These are phyloP conservation scores for Trebouxia gelatinosa DNA, from an alignment of 163 green algal genomes.

Conservation along the genomic window DNA sequence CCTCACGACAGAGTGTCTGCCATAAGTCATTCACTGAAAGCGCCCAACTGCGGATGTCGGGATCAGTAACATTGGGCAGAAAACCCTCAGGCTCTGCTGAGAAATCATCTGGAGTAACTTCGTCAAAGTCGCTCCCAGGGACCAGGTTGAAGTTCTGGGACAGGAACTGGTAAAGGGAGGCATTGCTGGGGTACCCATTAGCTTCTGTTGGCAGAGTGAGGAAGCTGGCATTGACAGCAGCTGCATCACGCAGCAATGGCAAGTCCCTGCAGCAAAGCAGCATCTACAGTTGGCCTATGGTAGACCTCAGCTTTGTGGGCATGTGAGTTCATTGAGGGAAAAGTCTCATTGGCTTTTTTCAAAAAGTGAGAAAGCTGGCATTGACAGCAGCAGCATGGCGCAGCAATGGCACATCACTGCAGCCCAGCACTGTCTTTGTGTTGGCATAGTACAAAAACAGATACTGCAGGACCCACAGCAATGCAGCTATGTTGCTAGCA, in stretches of 20 bases:
- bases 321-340: too few relatives aligned
- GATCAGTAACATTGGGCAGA: conserved; percentile 36
- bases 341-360: conserved; percentile 12
- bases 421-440: too few relatives aligned
- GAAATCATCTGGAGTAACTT: conserved; percentile 8
- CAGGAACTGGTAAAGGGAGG: conserved; percentile 37
- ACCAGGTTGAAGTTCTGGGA: conserved; percentile 36
- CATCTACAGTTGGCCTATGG: too few relatives aligned
- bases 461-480: too few relatives aligned
- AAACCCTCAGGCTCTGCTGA: conserved; percentile 31
- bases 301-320: too few relatives aligned
- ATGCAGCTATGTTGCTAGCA: too few relatives aligned
- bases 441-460: too few relatives aligned
- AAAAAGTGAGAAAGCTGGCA: conserved; percentile 35
- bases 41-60: conserved; percentile 33
- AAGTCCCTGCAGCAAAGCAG: conserved; percentile 52
- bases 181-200: not conserved
- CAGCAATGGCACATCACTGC: conserved; percentile 49
- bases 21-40: conserved; percentile 37
- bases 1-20: conserved; percentile 33
- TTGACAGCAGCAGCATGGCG: conserved; percentile 1
- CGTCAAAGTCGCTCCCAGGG: conserved; percentile 39
- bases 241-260: conserved; percentile 31
- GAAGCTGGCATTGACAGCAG: conserved; percentile 35
- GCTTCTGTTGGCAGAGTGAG: conserved; percentile 12